Conservation (phyloP, 805 yeast genomes). For the Saccharomycopsis microspora region DNA sequence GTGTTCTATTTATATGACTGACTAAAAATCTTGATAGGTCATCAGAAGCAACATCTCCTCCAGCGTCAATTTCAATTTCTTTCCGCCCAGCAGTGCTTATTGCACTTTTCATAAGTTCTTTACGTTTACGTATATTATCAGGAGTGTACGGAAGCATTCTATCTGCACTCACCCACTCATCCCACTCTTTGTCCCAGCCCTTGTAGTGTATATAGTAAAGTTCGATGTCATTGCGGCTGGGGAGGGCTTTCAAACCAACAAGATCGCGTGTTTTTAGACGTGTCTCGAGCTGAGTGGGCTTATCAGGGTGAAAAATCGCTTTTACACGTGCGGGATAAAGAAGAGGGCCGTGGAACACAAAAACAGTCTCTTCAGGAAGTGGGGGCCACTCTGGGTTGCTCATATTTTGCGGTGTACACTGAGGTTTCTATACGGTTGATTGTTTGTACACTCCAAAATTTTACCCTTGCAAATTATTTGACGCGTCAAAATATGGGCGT, state of each 20-base stretch:
- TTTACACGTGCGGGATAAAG: conserved; percentile 78
- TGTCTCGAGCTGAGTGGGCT: conserved; percentile 23
- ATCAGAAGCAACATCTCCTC: too few relatives aligned
- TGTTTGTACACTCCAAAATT: too few relatives aligned
- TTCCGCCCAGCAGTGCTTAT: conserved; percentile 17
- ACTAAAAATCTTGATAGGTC: too few relatives aligned
- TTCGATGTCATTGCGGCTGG: conserved; percentile 17
- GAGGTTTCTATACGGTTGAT: too few relatives aligned
- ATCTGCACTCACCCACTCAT: conserved; percentile 79
- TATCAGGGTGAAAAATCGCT: conserved; percentile 44
- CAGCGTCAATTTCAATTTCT: neutral
- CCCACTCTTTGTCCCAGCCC: conserved; percentile 95
- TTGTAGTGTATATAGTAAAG: conserved; percentile 75
- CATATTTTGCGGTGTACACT: too few relatives aligned
- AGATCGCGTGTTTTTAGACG: conserved; percentile 17
- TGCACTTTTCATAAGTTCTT: conserved; percentile 43
- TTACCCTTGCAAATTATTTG: too few relatives aligned
- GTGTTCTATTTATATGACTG: too few relatives aligned
- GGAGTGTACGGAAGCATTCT: conserved; percentile 59
- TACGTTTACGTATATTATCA: conserved; percentile 54
- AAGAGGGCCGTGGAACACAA: conserved; percentile 87
- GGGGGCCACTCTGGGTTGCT: conserved; percentile 2
- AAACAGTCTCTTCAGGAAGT: conserved; percentile 26
- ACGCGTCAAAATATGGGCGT: too few relatives aligned
- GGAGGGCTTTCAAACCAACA: conserved; percentile 7